Evolutionary conservation across 108 stramenopile genomes (phyloP), one percentile per base, ranked within the genome.

Genomic region (Nannochloropsis oceanica): DNA sequence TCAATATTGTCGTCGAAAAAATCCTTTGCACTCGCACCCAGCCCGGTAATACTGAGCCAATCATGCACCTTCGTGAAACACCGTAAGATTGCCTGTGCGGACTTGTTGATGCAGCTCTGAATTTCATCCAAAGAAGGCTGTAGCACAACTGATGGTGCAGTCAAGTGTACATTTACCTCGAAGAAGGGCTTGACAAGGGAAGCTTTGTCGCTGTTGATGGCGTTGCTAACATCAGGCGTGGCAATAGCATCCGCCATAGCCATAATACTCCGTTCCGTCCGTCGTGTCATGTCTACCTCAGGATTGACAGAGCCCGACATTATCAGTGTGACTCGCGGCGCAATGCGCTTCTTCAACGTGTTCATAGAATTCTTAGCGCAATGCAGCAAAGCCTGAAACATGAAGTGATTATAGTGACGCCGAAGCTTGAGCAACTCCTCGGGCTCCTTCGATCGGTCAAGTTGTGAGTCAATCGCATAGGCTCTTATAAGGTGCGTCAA

Each of bases 361-460:
- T 95, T 94, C 91, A 96, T 92, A n/a, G 93, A 93, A 82, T 93
- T 94, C 88, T 96, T 95, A 26, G 92, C 93, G 83, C 94, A 94
- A 86, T 93, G 92, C 26, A 95, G 89, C 79, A 96, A 89, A 79
- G 95, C 94, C 91, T 94, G 93, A 80, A 95, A 96, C 93, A 96
- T 94, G 90, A 94, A 95, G 90, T 95, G 94, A 88, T 94, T 93
- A 91, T 96, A 96, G 89, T 96, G 95, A 44, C 92, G 91, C 83
- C 92, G 93, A 80, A 96, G 92, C 85, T 94, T 94, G 10, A 87
- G 42, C 44, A 94, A 82, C 73, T 96, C 91, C 83, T 83, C 93
- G 24, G 93, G 90, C 79, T 93, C 93, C 12, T 90, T 87, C 20
- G 93, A 92, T 34, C 82, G 20, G 46, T 95, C 93, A 80, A 92